Evolutionary conservation across 2,329 filamentous ascomycete genomes (phyloP), one percentile per base, ranked within the genome.

Genomic region (Ceratocystis lukuohia): DNA sequence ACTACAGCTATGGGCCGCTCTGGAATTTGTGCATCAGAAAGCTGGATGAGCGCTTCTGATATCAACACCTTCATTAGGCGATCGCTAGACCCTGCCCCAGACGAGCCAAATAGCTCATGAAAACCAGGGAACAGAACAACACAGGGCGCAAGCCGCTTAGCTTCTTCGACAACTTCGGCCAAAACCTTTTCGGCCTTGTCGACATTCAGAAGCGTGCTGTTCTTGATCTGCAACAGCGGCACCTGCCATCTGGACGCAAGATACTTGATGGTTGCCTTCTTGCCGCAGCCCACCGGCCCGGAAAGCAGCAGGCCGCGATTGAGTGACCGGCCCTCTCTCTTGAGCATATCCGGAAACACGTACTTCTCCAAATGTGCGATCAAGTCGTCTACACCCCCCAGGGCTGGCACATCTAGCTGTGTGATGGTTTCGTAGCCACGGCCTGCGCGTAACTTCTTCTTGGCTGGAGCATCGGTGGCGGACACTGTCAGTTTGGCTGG

Each of bases 41-140:
- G 62, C 22, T 61, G 62, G 22, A 66, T 48, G n/a, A 69, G 62
- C 3, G 65, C 46, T 22, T 67, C 59, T 17, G 65, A 37, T 12
- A 68, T 37, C 8, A 45, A 45, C 5, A 33, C 64, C 20, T 64
- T 65, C 72, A 89, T 89, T 2, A 78, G 75, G 72, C 91, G 89
- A 73, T 96, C 91, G 84, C 95, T 93, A 20, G 67, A 66, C 46
- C 66, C 65, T 5, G 67, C 62, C 2, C 62, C 53, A 41, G 64
- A 48, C 22, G 67, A 66, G 17, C 62, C 61, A 65, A 67, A 68
- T 5, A 69, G 87, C 67, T 70, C 69, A 74, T 99, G 92, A 64
- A 97, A 89, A 71, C 96, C 88, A 70, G 96, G 91, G 67, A 97
- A 88, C 72, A 96, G 95, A 3, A 99, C 82, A 4, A 99, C 80